phyloP scores from a whole-genome alignment of 2,329 filamentous ascomycete species.

The Teratosphaeria viscida region DNA sequence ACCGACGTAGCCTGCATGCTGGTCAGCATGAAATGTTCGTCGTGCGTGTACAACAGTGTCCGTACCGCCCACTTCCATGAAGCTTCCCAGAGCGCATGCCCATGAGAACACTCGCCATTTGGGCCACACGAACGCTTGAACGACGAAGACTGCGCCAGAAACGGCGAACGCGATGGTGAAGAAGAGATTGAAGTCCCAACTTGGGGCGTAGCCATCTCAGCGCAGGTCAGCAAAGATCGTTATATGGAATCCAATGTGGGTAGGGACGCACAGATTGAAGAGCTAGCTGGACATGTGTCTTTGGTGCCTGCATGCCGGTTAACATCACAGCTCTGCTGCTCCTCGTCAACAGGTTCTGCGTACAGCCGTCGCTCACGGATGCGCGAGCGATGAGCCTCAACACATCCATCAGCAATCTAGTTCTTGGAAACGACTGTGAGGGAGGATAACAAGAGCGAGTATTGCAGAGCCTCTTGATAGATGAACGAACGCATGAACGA shows the following conservation, averaged over 20 bases:
- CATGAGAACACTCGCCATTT: not conserved
- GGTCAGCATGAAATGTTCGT: not conserved
- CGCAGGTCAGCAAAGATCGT: not conserved
- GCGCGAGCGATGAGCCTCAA: not conserved
- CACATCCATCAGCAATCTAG: not conserved
- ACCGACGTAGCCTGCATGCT: conserved; percentile 40
- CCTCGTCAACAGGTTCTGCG: not conserved
- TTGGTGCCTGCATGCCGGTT: not conserved
- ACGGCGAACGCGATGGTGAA: not conserved
- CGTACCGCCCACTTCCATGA: conserved; percentile 1
- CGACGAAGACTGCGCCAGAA: not conserved
- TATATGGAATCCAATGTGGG: not conserved
- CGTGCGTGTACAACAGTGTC: not conserved
- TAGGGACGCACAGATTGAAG: not conserved
- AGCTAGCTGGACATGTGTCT: conserved; percentile 1
- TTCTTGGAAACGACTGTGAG: not conserved
- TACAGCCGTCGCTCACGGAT: not conserved
- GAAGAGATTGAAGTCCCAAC: conserved; percentile 1
- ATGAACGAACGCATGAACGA: not conserved
- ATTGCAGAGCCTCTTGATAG: not conserved
- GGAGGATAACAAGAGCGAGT: not conserved
- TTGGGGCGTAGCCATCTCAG: conserved; percentile 1
- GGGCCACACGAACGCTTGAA: not conserved
- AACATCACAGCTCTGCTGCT: not conserved
- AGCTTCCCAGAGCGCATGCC: not conserved